Evolutionary conservation across 148 eudicot species (phyloP), one percentile per base, ranked within the genome.

Genomic region (Silene uniflora): DNA sequence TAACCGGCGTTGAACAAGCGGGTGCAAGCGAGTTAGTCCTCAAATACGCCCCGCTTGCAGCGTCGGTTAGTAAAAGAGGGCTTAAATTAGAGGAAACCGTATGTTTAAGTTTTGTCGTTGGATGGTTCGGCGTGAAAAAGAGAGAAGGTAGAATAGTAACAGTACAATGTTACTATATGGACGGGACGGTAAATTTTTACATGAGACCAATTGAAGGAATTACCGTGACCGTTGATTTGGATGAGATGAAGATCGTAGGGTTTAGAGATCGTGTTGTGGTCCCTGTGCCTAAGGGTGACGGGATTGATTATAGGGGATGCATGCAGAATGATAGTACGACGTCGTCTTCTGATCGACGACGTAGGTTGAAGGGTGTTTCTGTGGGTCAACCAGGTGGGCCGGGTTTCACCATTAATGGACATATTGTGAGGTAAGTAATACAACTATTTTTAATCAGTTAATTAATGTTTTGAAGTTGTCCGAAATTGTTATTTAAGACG

Each of bases 71-170:
- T 10, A 87, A 84, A 18, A 73, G 92, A 23, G 82, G 83, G 81
- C 85, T 89, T 1, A 85, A 85, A 23, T 0, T 84, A 21, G 76
- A 81, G 10, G 83, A 87, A 29, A 74, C 85, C 0, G 64, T 83
- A 22, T 86, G 91, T 49, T 24, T 19, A 16, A 46, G 76, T 61
- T 87, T 69, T 25, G 63, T 60, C 3, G 59, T 85, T 2, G 90
- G 88, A 25, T 89, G 92, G 88, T 87, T 4, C 10, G 88, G 92
- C 19, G 85, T 85, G 59, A 61, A 68, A 4, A 68, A 49, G 54
- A 74, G 55, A 59, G 75, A 62, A 1, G 44, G 46, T 18, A 75
- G 78, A 23, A 58, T 54, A 3, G 63, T 75, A 24, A 80, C 18
- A 27, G 22, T 80, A 11, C 54, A 32, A 27, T 75, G 75, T 21